Evolutionary conservation across 768 basidiomycete species (phyloP).

Genomic region (Chalciporus chontae): DNA sequence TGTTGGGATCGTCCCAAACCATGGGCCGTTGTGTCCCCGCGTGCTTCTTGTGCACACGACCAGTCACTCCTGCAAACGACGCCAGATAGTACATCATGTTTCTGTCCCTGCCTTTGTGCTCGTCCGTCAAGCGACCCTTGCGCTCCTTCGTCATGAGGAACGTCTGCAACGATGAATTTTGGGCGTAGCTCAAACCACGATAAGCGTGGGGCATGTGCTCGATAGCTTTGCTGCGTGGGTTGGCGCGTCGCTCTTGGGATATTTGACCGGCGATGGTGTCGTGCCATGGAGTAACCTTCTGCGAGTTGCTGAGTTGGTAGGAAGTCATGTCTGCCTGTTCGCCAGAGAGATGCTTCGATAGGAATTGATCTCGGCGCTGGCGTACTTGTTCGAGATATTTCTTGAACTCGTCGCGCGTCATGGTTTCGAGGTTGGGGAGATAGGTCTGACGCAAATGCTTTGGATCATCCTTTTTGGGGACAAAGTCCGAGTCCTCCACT

Average conservation of each 20-base stretch:
- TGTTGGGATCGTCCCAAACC: constrained; percentile 29
- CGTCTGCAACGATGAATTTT: constrained; percentile 51
- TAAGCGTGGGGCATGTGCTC: constrained; percentile 62
- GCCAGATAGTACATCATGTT: constrained; percentile 20
- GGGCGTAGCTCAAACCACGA: constrained; percentile 61
- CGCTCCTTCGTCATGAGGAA: constrained; percentile 47
- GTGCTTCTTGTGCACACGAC: constrained; percentile 16
- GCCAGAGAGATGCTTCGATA: constrained; percentile 29
- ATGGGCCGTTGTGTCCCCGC: constrained; percentile 15
- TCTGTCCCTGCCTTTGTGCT: constrained; percentile 12
- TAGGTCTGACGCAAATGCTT: constrained; percentile 25
- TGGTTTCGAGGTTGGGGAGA: constrained; percentile 54
- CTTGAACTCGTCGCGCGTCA: constrained; percentile 57
- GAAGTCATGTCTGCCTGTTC: constrained; percentile 17
- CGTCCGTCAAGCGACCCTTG: constrained; percentile 56
- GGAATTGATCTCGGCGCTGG: constrained; percentile 54
- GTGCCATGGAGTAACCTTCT: constrained; percentile 23
- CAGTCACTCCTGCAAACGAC: constrained; percentile 31
- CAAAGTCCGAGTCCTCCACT: constrained; percentile 24
- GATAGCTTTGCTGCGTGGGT: constrained; percentile 37
- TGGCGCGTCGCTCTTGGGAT: constrained; percentile 22
- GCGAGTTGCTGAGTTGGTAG: constrained; percentile 26
- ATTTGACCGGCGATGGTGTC: constrained; percentile 19
- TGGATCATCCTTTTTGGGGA: constrained; percentile 14
- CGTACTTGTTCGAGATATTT: constrained; percentile 60